These are phyloP conservation scores for Cenchrus purpureus DNA, from an alignment of 176 grass and related monocot species.

Conservation along the genomic window DNA sequence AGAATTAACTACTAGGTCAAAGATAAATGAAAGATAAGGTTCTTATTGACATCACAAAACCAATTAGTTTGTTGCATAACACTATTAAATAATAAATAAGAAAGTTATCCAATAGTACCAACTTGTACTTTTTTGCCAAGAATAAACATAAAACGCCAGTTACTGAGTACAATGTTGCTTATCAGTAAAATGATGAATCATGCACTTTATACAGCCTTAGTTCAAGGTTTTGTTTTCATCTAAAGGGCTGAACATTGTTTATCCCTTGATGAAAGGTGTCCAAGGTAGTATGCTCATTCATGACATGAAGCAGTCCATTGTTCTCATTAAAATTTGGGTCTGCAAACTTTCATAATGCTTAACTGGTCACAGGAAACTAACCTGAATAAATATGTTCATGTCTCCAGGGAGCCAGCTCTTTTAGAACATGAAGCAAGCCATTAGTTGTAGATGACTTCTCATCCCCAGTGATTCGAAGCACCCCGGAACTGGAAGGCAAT, in stretches of 20 bases:
- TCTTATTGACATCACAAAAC: background rate
- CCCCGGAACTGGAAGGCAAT: conserved; percentile 11
- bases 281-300: background rate
- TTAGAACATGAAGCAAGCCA: conserved; percentile 48
- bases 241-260: background rate
- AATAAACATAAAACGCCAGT: background rate
- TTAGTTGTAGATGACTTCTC: conserved; percentile 41
- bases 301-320: background rate
- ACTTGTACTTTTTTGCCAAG: background rate
- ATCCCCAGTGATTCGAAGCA: conserved; percentile 4
- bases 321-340: background rate
- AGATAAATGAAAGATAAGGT: background rate
- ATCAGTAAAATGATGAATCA: background rate
- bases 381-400: conserved; percentile 36
- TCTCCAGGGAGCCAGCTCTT: conserved; percentile 42
- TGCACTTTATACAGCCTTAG: background rate
- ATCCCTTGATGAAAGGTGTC: background rate
- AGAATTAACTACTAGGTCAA: conserved; percentile 16
- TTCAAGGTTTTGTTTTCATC: background rate
- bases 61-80: background rate
- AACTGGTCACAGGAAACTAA: background rate
- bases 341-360: background rate
- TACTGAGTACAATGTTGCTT: background rate
- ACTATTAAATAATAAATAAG: conserved; percentile 1
- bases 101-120: background rate